Percentiles rank a stretch among this genome's conserved stretches.
Conservation (phyloP, 345 rosid genomes). For the Aethionema arabicum region DNA sequence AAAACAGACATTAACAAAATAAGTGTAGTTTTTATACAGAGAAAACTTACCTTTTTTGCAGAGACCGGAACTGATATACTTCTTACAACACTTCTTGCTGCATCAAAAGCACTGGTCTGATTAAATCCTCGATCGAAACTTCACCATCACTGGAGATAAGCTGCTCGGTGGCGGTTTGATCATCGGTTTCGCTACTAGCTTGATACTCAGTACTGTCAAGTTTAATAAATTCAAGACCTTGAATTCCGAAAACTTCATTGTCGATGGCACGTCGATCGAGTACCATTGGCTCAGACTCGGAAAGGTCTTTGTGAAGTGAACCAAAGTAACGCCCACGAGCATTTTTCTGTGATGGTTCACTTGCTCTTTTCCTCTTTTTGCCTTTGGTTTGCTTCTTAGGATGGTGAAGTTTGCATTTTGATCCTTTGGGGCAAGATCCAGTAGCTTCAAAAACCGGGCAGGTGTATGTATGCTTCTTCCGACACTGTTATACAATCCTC, state of each 20-base stretch:
- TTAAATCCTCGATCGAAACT: constrained; percentile 42
- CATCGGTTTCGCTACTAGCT: constrained; percentile 35
- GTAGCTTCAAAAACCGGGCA: constrained; percentile 78
- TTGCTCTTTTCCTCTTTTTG: constrained; percentile 59
- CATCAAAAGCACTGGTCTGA: constrained; percentile 56
- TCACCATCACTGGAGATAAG: constrained; percentile 35
- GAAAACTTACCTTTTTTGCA: constrained; percentile 35
- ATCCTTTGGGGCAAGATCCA: constrained; percentile 76
- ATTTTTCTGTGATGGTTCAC: constrained; percentile 42
- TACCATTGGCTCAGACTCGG: constrained; percentile 39
- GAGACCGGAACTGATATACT: constrained; percentile 21
- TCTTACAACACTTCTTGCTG: constrained; percentile 18
- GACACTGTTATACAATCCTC: constrained; percentile 65
- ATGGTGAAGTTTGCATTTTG: constrained; percentile 92
- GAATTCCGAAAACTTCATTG: constrained; percentile 34
- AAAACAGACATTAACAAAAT: constrained; percentile 4
- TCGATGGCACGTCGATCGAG: constrained; percentile 32
- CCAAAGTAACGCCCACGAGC: constrained; percentile 71
- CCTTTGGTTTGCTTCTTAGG: constrained; percentile 63
- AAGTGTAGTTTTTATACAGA: background rate
- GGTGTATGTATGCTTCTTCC: constrained; percentile 87
- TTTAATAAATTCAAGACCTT: constrained; percentile 51
- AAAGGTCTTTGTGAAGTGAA: constrained; percentile 26
- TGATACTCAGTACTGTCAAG: constrained; percentile 54
- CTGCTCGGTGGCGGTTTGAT: constrained; percentile 25